phyloP scores from a whole-genome alignment of 2,329 filamentous ascomycete species.

The Chaetomiaceae sp. region DNA sequence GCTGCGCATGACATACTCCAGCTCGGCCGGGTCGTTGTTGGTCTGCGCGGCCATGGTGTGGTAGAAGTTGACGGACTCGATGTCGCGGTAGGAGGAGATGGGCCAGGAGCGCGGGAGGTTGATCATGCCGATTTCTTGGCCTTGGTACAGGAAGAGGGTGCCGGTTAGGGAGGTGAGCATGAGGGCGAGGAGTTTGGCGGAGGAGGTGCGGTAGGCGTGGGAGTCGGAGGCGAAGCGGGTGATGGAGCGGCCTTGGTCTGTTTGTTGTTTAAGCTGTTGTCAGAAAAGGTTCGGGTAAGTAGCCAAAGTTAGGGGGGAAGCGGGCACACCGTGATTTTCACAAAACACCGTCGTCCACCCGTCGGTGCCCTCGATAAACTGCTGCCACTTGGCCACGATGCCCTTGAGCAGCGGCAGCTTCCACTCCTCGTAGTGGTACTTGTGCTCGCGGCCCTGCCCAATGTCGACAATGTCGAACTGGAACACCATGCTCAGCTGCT shows the following conservation, averaged over 20 bases:
- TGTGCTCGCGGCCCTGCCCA: slow-evolving; percentile 48
- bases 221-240: slow-evolving; percentile 47
- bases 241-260: slow-evolving; percentile 53
- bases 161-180: slow-evolving; percentile 45
- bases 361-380: slow-evolving; percentile 48
- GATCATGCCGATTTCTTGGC: slow-evolving; percentile 57
- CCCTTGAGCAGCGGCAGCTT: slow-evolving; percentile 45
- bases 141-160: slow-evolving; percentile 57
- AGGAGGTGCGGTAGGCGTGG: slow-evolving; percentile 38
- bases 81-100: slow-evolving; percentile 45
- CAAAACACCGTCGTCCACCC: slow-evolving; percentile 58
- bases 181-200: slow-evolving; percentile 52
- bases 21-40: slow-evolving; percentile 33
- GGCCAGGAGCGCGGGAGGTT: slow-evolving; percentile 48
- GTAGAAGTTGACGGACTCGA: slow-evolving; percentile 48
- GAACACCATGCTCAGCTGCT: slow-evolving; percentile 66
- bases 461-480: slow-evolving; percentile 62
- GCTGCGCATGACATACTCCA: slow-evolving; percentile 45
- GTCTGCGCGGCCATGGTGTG: slow-evolving; percentile 23
- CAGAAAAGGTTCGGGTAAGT: background rate
- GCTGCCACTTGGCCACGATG: slow-evolving; percentile 47
- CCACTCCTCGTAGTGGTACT: slow-evolving; percentile 50
- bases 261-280: too few species aligned
- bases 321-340: slow-evolving; percentile 50
- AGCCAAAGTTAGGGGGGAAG: background rate